These are phyloP conservation scores for Spizellomyces sp. DNA, from an alignment of 192 early-diverging fungal species.

Conservation along the genomic window DNA sequence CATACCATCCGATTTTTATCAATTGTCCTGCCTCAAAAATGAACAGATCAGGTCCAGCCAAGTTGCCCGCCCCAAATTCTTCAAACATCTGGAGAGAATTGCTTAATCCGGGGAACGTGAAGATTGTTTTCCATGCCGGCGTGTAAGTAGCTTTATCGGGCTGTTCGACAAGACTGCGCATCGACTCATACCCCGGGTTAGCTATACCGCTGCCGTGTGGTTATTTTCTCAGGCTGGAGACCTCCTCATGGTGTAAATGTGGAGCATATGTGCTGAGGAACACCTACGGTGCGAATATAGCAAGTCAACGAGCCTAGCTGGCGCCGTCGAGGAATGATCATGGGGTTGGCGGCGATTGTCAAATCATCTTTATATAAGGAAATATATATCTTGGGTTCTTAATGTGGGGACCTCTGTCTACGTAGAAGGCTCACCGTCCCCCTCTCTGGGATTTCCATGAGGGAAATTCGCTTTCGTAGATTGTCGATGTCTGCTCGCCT, in stretches of 20 bases:
- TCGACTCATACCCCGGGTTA: background rate
- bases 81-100: constrained; percentile 21
- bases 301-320: too few relatives aligned
- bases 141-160: constrained; percentile 7
- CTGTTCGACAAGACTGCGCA: background rate
- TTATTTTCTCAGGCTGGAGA: background rate
- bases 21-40: too few relatives aligned
- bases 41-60: too few relatives aligned
- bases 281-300: too few relatives aligned
- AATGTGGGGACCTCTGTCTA: too few relatives aligned
- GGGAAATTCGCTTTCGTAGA: constrained; percentile 5
- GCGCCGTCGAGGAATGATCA: too few relatives aligned
- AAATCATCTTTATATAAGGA: too few relatives aligned
- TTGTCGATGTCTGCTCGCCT: constrained; percentile 25
- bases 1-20: too few relatives aligned
- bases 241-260: constrained; percentile 2
- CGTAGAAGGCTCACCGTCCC: constrained; percentile 4
- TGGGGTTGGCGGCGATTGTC: too few relatives aligned
- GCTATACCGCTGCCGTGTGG: background rate
- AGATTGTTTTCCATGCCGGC: constrained; percentile 38
- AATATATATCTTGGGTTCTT: too few relatives aligned
- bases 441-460: constrained; percentile 22
- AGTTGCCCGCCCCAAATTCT: too few relatives aligned
- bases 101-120: constrained; percentile 34
- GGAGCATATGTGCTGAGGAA: too few relatives aligned